Evolutionary conservation across 331 rosid species (phyloP).

Genomic region (Rosa hybrid): DNA sequence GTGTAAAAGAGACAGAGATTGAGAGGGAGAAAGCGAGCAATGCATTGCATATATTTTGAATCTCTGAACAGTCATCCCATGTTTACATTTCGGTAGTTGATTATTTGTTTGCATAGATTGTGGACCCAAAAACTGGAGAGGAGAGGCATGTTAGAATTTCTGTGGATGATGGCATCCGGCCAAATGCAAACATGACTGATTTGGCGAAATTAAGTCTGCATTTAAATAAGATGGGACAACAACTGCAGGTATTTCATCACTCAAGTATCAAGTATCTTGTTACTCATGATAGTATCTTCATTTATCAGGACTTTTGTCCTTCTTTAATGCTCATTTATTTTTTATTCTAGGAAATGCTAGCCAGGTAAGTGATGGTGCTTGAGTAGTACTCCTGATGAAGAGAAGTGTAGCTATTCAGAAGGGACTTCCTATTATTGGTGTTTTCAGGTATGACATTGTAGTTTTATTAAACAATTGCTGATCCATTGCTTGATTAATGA

Average conservation of each 20-base stretch:
- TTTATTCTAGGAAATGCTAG: conserved; percentile 72
- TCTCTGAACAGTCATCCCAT: too few relatives aligned
- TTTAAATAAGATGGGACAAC: conserved; percentile 75
- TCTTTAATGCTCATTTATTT: background rate
- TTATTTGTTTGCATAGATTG: too few relatives aligned
- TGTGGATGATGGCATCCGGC: conserved; percentile 27
- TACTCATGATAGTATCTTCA: background rate
- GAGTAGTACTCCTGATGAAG: conserved; percentile 89
- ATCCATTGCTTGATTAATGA: background rate
- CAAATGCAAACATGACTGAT: conserved; percentile 52
- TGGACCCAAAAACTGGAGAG: too few relatives aligned
- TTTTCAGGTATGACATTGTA: conserved; percentile 52
- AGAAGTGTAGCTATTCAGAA: conserved; percentile 73
- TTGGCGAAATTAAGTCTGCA: conserved; percentile 78
- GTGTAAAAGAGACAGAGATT: too few relatives aligned
- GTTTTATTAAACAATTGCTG: background rate
- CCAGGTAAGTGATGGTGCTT: conserved; percentile 90
- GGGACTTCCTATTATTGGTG: conserved; percentile 82
- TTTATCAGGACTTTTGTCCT: background rate
- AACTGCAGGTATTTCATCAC: conserved; percentile 63
- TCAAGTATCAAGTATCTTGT: background rate
- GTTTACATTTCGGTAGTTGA: too few relatives aligned
- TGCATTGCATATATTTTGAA: too few relatives aligned
- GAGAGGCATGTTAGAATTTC: too few relatives aligned
- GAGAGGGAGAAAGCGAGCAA: too few relatives aligned